Conservation (phyloP, 805 yeast species). For the Danielia reshetovae region DNA sequence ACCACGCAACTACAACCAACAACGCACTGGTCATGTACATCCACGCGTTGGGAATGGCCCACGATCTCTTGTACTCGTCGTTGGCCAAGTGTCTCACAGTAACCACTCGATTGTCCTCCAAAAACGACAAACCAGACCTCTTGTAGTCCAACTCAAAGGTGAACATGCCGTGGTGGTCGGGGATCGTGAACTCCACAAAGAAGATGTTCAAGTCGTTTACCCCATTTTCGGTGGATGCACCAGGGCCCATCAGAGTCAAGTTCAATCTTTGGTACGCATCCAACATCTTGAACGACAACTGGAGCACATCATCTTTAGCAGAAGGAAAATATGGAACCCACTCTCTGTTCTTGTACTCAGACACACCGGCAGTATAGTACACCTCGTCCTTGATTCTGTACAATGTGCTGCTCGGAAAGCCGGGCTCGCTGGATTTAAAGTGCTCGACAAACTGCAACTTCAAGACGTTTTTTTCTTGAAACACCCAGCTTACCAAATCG, state of each 20-base stretch:
- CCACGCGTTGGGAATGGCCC: conserved; percentile 93
- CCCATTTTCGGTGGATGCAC: conserved; percentile 29
- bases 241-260: conserved; percentile 43
- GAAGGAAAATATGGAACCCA: conserved; percentile 64
- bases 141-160: conserved; percentile 76
- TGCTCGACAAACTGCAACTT: conserved; percentile 54
- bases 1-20: conserved; percentile 72
- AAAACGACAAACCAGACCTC: conserved; percentile 69
- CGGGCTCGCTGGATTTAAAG: conserved; percentile 45
- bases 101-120: conserved; percentile 63
- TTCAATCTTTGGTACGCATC: conserved; percentile 91
- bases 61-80: conserved; percentile 89
- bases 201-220: conserved; percentile 48
- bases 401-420: conserved; percentile 24
- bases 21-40: conserved; percentile 73
- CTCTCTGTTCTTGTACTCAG: conserved; percentile 40
- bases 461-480: conserved; percentile 64
- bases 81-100: conserved; percentile 93
- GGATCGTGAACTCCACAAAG: conserved; percentile 60
- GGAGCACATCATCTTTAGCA: conserved; percentile 52
- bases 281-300: conserved; percentile 81
- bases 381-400: conserved; percentile 79
- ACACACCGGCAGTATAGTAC: conserved; percentile 48
- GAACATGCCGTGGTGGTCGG: conserved; percentile 97
- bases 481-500: conserved; percentile 56